Evolutionary conservation across 768 basidiomycete species (phyloP), one percentile per base, ranked within the genome.

Genomic region (Tubosaeta sp.): DNA sequence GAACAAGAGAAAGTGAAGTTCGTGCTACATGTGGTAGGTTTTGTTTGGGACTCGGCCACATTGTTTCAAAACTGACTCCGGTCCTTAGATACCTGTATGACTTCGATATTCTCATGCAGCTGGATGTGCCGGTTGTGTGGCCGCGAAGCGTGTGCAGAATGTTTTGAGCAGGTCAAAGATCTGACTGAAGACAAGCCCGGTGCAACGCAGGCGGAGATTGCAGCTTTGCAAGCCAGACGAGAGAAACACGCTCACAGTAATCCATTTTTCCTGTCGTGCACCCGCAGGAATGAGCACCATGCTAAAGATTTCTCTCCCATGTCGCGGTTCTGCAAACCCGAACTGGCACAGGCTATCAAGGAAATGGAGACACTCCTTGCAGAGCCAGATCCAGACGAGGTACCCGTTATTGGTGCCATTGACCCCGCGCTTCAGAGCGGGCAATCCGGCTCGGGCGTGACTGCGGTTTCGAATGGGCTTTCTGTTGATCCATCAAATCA

Each of bases 51-150:
- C 38, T 41, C 48, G 9, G 19, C 43, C 44, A 27, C 22, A 43
- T 32, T 45, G 49, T 54, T 46, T 56, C 46, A 45, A 43, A 46
- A 50, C 49, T 42, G 46, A 50, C 22, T 0, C 11, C n/a, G 51
- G 35, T 43, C 53, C 51, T 19, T 64, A 95, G 93, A 96, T 69
- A 91, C 88, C 2, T 96, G 94, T 68, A 88, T 91, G 77, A 94
- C 91, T 5, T 94, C 93, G 12, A 83, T 95, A 51, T 95, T 95
- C 68, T 86, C 87, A 6, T 84, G 82, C 51, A 87, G 84, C 27
- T 95, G 89, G 83, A 88, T 94, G 80, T 95, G 93, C 65, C 79
- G 87, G n/a, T 64, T 81, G 34, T 97, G 94, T 66, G 94, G 91
- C 5, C 82, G 90, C 10, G 94, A 96, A 69, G 83, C 88, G 9